Evolutionary conservation across 2,329 filamentous ascomycete species (phyloP).

Genomic region (Phialocephala subalpina): DNA sequence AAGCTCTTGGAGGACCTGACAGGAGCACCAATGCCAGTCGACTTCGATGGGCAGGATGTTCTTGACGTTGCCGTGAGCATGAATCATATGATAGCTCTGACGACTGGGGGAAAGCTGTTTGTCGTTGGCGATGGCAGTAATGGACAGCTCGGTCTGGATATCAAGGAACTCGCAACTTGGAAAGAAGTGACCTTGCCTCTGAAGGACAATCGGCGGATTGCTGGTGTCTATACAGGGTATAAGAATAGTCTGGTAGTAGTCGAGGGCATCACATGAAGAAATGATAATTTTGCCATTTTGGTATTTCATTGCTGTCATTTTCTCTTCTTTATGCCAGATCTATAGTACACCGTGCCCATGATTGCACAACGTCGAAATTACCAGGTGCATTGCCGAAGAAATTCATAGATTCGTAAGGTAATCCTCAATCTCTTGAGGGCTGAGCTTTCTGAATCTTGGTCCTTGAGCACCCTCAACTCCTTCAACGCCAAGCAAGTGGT

Average conservation of each 20-base stretch:
- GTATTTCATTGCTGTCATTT: constrained; percentile 43
- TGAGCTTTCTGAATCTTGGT: constrained; percentile 92
- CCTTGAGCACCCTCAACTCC: constrained; percentile 86
- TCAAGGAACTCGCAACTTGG: constrained; percentile 34
- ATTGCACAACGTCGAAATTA: constrained; percentile 35
- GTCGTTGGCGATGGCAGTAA: constrained; percentile 64
- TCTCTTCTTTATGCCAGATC: constrained; percentile 42
- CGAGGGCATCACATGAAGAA: constrained; percentile 21
- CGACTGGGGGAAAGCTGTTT: constrained; percentile 57
- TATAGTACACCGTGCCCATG: constrained; percentile 47
- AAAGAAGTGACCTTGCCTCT: constrained; percentile 35
- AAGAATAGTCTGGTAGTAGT: constrained; percentile 44
- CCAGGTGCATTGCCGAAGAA: constrained; percentile 32
- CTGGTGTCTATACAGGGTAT: constrained; percentile 41
- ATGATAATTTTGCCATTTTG: constrained; percentile 23
- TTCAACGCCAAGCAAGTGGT: constrained; percentile 91
- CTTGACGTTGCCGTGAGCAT: constrained; percentile 65
- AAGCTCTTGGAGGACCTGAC: constrained; percentile 30
- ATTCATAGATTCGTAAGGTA: constrained; percentile 94
- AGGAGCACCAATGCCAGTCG: constrained; percentile 36
- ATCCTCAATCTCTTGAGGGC: constrained; percentile 97
- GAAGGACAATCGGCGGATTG: constrained; percentile 33
- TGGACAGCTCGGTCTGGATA: constrained; percentile 64
- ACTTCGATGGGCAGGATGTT: constrained; percentile 58
- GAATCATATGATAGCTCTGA: constrained; percentile 64